Evolutionary conservation across 2,329 filamentous ascomycete species (phyloP), one percentile per base, ranked within the genome.

Genomic region (Coniochaeta sp.): DNA sequence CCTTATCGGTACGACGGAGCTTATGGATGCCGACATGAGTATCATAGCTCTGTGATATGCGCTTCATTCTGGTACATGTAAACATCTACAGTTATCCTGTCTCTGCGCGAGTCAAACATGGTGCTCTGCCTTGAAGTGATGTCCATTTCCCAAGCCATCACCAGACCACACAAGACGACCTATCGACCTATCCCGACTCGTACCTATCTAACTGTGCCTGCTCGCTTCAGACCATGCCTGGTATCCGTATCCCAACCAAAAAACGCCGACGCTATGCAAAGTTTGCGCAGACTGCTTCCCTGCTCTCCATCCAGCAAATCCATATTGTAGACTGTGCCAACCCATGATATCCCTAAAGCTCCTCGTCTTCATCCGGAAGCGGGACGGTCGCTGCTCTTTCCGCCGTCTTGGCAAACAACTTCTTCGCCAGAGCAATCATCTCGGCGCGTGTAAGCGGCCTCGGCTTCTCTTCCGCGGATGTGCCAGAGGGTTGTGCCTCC

Each of bases 191-290:
- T 38, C 34, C 16, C 16, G 34, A 38, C 16, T 17, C n/a, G 34
- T 38, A 38, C 6, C 16, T 40, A 9, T 40, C 16, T n/a, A 11
- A 40, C 38, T 40, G 31, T 19, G n/a, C 43, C 47, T 52, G 47
- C 47, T 17, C 6, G 17, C 16, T 40, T 5, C 3, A 40, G 16
- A 11, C n/a, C 47, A 52, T 52, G 8, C 8, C 3, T 58, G 54
- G 57, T 62, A 62, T 57, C 47, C 47, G 33, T 16, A 33, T 36
- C 7, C n/a, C n/a, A 61, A 60, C 34, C 58, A 44, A 40, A n/a
- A 31, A 69, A 70, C 69, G 64, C 69, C 69, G 36, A 65, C 67
- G 69, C 69, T 70, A 68, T 70, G 69, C 66, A 59, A 62, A 40
- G 34, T 36, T 6, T 3, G 3, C 12, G 6, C 34, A 36, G 14